Conservation (phyloP, 139 green algal genomes). For the Chlorella vulgaris region DNA sequence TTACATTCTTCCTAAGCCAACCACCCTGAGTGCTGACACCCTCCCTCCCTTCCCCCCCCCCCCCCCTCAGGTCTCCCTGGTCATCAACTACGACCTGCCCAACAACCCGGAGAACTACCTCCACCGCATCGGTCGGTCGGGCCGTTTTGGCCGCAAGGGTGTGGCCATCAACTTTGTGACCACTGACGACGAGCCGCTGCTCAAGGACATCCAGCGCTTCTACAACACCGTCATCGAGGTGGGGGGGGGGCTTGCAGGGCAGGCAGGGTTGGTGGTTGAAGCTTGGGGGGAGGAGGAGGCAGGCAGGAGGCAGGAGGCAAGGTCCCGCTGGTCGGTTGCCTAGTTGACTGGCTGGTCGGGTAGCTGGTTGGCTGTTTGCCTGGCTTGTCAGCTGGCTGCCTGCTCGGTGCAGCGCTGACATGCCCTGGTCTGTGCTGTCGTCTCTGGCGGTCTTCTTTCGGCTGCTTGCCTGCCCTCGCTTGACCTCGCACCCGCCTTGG, state of each 20-base stretch:
- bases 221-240: slow-evolving; percentile 99
- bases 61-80: slow-evolving; percentile 89
- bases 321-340: too few species aligned
- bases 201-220: slow-evolving; percentile 98
- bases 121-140: slow-evolving; percentile 97
- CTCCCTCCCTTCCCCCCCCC: neutral
- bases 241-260: neutral
- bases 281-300: neutral
- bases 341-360: too few species aligned
- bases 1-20: too few species aligned
- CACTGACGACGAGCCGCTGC: slow-evolving; percentile 93
- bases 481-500: too few species aligned
- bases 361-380: too few species aligned
- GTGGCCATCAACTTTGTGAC: slow-evolving; percentile 99
- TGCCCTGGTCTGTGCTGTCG: too few species aligned
- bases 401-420: too few species aligned
- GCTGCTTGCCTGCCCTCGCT: too few species aligned
- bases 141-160: slow-evolving; percentile 96
- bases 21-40: too few species aligned
- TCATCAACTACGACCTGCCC: slow-evolving; percentile 99
- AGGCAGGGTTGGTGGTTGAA: neutral
- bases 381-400: too few species aligned
- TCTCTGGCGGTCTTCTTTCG: too few species aligned
- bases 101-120: slow-evolving; percentile 99
- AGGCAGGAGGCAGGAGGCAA: too few species aligned